Evolutionary conservation across 768 basidiomycete species (phyloP).

Genomic region (Inosperma sp.): DNA sequence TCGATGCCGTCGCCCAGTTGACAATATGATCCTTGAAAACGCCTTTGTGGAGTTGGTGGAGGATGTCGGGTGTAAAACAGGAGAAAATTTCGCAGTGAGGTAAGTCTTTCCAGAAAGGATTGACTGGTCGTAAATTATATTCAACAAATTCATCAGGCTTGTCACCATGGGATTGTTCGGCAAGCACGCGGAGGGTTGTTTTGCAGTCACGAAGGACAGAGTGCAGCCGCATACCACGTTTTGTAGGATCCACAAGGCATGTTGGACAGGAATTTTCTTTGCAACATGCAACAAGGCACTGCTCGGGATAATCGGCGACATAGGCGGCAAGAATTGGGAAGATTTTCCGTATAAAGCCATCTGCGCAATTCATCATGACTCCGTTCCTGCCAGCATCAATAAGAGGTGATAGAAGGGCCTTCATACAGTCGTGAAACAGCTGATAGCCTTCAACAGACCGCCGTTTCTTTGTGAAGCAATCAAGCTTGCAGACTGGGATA

Average conservation of each 20-base stretch:
- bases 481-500: constrained; percentile 33
- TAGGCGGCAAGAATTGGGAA: constrained; percentile 33
- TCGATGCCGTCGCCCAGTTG: no score
- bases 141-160: constrained; percentile 13
- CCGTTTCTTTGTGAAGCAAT: no score
- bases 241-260: constrained; percentile 18
- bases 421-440: constrained; percentile 35
- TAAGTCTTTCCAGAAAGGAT: constrained; percentile 40
- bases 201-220: constrained; percentile 9
- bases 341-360: constrained; percentile 24
- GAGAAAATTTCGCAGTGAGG: constrained; percentile 36
- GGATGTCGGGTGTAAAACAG: constrained; percentile 38
- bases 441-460: constrained; percentile 18
- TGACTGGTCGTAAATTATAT: constrained; percentile 1
- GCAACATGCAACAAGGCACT: constrained; percentile 30
- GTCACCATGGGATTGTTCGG: constrained; percentile 3
- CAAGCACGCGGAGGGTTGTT: constrained; percentile 7
- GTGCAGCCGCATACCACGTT: constrained; percentile 11
- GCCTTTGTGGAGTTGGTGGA: constrained; percentile 43
- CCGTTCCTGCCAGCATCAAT: constrained; percentile 23
- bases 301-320: constrained; percentile 25
- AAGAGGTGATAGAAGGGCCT: constrained; percentile 24
- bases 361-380: constrained; percentile 29
- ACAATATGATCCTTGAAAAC: constrained; percentile 42
- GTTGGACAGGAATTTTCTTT: constrained; percentile 25